Evolutionary conservation across 2,329 filamentous ascomycete genomes (phyloP).

Genomic region (Neopestalotiopsis sp.): DNA sequence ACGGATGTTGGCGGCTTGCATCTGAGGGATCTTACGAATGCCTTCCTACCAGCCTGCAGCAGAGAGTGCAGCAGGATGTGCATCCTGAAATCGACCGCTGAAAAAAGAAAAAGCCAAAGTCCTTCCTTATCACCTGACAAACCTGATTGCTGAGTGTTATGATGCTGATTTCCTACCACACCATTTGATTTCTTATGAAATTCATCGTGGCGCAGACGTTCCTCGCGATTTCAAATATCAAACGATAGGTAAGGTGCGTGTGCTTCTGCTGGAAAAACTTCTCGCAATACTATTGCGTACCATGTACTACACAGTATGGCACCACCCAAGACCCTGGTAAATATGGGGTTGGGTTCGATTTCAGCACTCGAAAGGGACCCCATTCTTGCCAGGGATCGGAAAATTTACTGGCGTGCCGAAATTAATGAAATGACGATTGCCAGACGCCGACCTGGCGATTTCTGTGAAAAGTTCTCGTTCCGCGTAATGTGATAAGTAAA

Average conservation of each 20-base stretch:
- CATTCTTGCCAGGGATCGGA: slow-evolving; percentile 5
- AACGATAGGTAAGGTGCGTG: too few species aligned
- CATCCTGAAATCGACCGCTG: background rate
- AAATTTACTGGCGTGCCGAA: slow-evolving; percentile 7
- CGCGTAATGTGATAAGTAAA: background rate
- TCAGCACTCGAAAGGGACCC: background rate
- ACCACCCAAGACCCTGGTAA: background rate
- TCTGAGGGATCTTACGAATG: background rate
- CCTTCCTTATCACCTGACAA: background rate
- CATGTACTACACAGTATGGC: background rate
- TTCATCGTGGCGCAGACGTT: too few species aligned
- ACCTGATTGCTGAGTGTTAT: background rate
- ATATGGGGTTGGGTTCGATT: background rate
- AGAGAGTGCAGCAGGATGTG: background rate
- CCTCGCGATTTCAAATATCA: background rate
- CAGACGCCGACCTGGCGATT: background rate
- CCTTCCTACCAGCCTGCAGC: background rate
- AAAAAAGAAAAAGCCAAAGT: background rate
- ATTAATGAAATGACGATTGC: slow-evolving; percentile 9
- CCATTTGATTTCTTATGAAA: background rate
- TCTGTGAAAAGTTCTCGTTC: background rate
- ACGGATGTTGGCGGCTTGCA: background rate
- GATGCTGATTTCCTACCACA: background rate
- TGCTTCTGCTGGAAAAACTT: too few species aligned
- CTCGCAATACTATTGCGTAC: too few species aligned